Evolutionary conservation across 1,284 basidiomycete species (phyloP).

Genomic region (Rhodofomes roseus): DNA sequence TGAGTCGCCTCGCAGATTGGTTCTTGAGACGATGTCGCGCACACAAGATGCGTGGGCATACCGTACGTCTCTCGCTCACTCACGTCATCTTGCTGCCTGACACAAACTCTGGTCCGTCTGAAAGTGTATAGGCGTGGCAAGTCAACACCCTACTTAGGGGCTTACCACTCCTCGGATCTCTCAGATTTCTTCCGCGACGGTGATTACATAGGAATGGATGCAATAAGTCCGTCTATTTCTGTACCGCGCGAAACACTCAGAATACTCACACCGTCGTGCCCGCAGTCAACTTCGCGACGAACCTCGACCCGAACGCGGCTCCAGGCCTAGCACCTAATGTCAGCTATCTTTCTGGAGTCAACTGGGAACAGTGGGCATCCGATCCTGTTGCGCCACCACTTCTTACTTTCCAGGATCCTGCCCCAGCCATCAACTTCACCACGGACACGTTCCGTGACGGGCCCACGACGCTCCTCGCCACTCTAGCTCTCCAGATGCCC

Average conservation of each 20-base stretch:
- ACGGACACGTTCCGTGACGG: conserved; percentile 3
- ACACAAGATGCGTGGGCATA: conserved; percentile 47
- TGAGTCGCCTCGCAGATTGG: conserved; percentile 38
- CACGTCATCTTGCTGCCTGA: not conserved
- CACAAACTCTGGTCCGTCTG: too few relatives aligned
- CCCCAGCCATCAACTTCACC: conserved; percentile 5
- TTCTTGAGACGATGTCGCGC: conserved; percentile 30
- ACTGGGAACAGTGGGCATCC: conserved; percentile 47
- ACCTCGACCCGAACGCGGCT: conserved; percentile 36
- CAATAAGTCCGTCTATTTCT: conserved; percentile 2
- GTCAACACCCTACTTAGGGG: conserved; percentile 30
- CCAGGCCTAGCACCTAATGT: conserved; percentile 11
- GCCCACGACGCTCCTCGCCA: conserved; percentile 1
- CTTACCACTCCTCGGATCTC: conserved; percentile 13
- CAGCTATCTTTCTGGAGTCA: conserved; percentile 34
- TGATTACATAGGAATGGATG: conserved; percentile 5
- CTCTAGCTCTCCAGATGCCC: conserved; percentile 2
- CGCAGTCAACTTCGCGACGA: conserved; percentile 30
- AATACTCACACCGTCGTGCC: not conserved
- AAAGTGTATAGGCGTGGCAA: conserved; percentile 46
- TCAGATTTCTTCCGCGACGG: conserved; percentile 5
- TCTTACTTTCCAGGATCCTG: conserved; percentile 40
- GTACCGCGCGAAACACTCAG: not conserved
- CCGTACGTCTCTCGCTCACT: conserved; percentile 23
- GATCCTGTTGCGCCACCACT: conserved; percentile 33